Conservation (phyloP, 179 eudicot species). For the Spergularia azorica region DNA sequence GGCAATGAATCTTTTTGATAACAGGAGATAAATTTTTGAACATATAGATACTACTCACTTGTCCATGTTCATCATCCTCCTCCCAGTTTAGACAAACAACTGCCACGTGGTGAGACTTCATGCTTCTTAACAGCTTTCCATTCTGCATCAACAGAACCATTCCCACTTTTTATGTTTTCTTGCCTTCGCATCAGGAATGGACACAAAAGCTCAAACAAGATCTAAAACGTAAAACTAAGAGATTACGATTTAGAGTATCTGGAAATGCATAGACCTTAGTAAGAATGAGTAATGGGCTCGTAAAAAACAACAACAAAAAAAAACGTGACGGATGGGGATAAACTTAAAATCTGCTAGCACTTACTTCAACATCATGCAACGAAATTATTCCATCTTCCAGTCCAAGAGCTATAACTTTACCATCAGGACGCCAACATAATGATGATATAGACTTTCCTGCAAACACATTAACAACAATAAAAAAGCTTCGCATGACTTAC, state of each 20-base stretch:
- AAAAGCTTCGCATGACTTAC: background rate
- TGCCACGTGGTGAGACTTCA: constrained; percentile 70
- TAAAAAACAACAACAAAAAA: background rate
- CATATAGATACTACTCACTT: constrained; percentile 17
- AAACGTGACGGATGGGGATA: background rate
- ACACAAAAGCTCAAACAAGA: too few species aligned
- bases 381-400: constrained; percentile 95
- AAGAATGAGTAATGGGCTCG: background rate
- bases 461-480: constrained; percentile 16
- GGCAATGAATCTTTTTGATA: too few species aligned
- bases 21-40: background rate
- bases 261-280: background rate
- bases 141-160: constrained; percentile 51
- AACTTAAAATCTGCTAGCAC: constrained; percentile 30
- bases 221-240: too few species aligned
- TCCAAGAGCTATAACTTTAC: constrained; percentile 93
- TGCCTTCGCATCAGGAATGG: background rate
- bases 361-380: constrained; percentile 95
- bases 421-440: constrained; percentile 99
- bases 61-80: constrained; percentile 55
- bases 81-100: constrained; percentile 91
- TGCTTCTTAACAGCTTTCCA: constrained; percentile 79
- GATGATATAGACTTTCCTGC: constrained; percentile 83
- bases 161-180: background rate
- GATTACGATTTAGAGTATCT: background rate